Conservation (phyloP, 345 rosid species). For the Corymbia maculata region DNA sequence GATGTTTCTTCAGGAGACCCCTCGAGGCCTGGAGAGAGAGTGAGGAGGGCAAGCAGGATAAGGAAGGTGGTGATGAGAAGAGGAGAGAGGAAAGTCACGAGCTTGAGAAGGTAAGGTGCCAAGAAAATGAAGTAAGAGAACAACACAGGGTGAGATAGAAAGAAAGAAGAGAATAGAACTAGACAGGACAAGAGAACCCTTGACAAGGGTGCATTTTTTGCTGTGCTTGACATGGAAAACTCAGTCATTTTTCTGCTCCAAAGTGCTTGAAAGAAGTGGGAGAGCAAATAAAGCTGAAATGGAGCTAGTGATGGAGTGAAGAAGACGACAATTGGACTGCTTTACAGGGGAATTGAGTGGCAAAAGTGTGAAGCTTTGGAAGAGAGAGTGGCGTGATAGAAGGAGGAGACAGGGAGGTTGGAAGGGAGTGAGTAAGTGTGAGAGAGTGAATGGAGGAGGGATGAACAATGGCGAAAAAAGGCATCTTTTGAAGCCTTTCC, state of each 20-base stretch:
- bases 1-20: neutral
- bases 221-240: neutral
- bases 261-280: neutral
- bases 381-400: slow-evolving; percentile 47
- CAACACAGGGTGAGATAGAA: slow-evolving; percentile 16
- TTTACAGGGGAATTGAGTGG: neutral
- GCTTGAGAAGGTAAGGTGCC: slow-evolving; percentile 63
- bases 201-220: neutral
- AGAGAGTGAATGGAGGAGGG: neutral
- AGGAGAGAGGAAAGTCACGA: slow-evolving; percentile 77
- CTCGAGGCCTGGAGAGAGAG: slow-evolving; percentile 24
- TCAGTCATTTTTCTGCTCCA: neutral
- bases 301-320: neutral
- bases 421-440: neutral
- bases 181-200: neutral
- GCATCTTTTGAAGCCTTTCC: neutral
- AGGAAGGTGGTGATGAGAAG: slow-evolving; percentile 74
- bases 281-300: neutral
- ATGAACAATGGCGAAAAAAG: neutral
- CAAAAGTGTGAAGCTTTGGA: neutral
- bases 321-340: neutral
- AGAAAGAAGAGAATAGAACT: neutral
- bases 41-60: slow-evolving; percentile 50
- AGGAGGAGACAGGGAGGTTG: slow-evolving; percentile 14
- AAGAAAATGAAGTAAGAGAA: slow-evolving; percentile 24